Base-by-base conservation (phyloP, 2,329 filamentous ascomycete genomes). In the Neurospora sp. region DNA sequence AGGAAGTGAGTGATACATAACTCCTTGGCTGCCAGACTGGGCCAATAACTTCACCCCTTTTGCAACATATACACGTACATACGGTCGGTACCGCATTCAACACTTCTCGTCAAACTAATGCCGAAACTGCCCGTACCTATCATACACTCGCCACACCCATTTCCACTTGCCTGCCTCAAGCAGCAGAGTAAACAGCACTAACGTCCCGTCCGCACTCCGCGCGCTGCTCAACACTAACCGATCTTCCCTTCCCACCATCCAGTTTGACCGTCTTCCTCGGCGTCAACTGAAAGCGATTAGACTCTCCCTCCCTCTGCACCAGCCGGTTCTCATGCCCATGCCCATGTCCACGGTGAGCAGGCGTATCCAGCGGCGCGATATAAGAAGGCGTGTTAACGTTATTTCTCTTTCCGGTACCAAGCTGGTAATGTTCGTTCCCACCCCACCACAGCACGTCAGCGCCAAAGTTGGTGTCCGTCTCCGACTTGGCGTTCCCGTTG, bases 361-460 rank as follows among this genome's bases (percentile, higher is more conserved):
- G 46, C 12, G 86, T 86, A 65, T 97, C 93, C 57, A 95, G 80
- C 15, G 92, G 91, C 39, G 88, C 87, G 68, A 97, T 93, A 77
- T 97, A 95, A 1, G 85, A 84, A 1, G 96, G 96, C 12, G 86
- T 84, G 68, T 88, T 87, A 10, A 91, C 77, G 77, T 98, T 98
- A 76, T 88, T 96, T 72, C 95, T 84, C 83, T 91, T 96, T 37
- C 96, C 94, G 0, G 91, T 97, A 12, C 96, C 96, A 36, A 99
- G 87, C 81, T 99, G 96, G 79, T 91, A 97, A 78, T 90, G 88
- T 81, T 98, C 94, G 76, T 98, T 99, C 68, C 93, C 93, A 72
- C 96, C 96, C 92, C 94, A 99, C 84, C 92, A 96, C 1, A 98
- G 79, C 38, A 94, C 89, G 78, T 98, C 96, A 4, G 91, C 89